Evolutionary conservation across 1,284 basidiomycete species (phyloP).

Genomic region (Cryptococcus amylolentus): DNA sequence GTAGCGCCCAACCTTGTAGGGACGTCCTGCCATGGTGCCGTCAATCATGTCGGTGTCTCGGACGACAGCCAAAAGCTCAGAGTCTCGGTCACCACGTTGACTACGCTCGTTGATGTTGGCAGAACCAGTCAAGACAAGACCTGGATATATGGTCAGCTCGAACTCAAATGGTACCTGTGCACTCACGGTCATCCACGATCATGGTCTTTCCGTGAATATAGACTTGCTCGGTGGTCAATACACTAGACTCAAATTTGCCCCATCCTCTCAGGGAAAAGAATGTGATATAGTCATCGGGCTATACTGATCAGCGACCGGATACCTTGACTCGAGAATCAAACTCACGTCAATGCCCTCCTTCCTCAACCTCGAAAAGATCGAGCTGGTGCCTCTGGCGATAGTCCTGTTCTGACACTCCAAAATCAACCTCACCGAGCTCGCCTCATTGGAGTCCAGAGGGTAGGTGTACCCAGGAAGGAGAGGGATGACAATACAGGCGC

Average conservation of each 20-base stretch:
- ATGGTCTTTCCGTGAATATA: slow-evolving; percentile 86
- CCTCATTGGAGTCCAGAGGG: slow-evolving; percentile 88
- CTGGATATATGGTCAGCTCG: slow-evolving; percentile 11
- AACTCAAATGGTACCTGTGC: neutral
- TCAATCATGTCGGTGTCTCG: slow-evolving; percentile 73
- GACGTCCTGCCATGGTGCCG: slow-evolving; percentile 88
- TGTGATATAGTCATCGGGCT: slow-evolving; percentile 90
- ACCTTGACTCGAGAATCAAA: slow-evolving; percentile 3
- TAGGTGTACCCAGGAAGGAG: slow-evolving; percentile 91
- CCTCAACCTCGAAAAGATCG: slow-evolving; percentile 81
- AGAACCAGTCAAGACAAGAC: slow-evolving; percentile 95
- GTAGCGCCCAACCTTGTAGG: slow-evolving; percentile 94
- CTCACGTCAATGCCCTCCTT: slow-evolving; percentile 84
- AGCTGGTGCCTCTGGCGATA: slow-evolving; percentile 83
- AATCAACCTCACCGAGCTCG: slow-evolving; percentile 88
- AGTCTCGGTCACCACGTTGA: slow-evolving; percentile 92
- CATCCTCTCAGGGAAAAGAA: slow-evolving; percentile 91
- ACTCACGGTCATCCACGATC: slow-evolving; percentile 80
- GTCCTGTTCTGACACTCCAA: slow-evolving; percentile 90
- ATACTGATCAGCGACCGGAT: slow-evolving; percentile 6
- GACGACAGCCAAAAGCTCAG: slow-evolving; percentile 87
- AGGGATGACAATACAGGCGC: slow-evolving; percentile 89
- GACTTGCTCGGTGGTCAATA: slow-evolving; percentile 86
- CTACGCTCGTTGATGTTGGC: slow-evolving; percentile 99
- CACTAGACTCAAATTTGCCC: slow-evolving; percentile 82